A percentile compares a stretch with the other conserved stretches of the same genome.
phyloP scores from a whole-genome alignment of 352 stramenopile species.

The Phytophthora gonapodyides region DNA sequence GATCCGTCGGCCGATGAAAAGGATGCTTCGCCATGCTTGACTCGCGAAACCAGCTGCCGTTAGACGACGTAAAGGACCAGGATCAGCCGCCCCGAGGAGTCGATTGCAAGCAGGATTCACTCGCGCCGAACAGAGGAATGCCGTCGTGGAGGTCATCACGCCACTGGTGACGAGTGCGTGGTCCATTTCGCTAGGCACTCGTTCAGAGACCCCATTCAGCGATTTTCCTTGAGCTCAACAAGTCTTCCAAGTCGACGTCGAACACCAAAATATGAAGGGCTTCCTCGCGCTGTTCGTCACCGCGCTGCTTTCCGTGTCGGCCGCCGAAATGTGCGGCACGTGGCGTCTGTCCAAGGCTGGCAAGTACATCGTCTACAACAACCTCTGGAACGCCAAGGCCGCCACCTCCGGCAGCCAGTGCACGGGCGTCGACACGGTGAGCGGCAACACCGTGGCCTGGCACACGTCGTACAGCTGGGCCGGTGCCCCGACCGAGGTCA shows the following conservation, averaged over 20 bases:
- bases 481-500: slow-evolving; percentile 32
- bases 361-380: slow-evolving; percentile 50
- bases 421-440: slow-evolving; percentile 37
- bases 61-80: slow-evolving; percentile 6
- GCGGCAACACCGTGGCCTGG: slow-evolving; percentile 36
- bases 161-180: too few relatives aligned
- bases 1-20: slow-evolving; percentile 24
- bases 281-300: slow-evolving; percentile 15
- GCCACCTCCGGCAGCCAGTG: slow-evolving; percentile 43
- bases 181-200: too few relatives aligned
- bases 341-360: slow-evolving; percentile 31
- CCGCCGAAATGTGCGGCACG: slow-evolving; percentile 19
- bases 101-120: too few relatives aligned
- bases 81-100: too few relatives aligned
- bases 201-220: slow-evolving; percentile 15
- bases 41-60: slow-evolving; percentile 17
- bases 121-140: slow-evolving; percentile 4
- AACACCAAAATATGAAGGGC: slow-evolving; percentile 16
- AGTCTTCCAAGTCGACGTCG: slow-evolving; percentile 4
- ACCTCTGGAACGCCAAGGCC: slow-evolving; percentile 34
- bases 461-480: slow-evolving; percentile 45
- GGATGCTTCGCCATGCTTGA: slow-evolving; percentile 20
- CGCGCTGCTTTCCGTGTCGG: slow-evolving; percentile 21
- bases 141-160: background rate
- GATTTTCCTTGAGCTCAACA: slow-evolving; percentile 18